phyloP scores from a whole-genome alignment of 169 alveolate species.

The Condylostoma magnum region DNA sequence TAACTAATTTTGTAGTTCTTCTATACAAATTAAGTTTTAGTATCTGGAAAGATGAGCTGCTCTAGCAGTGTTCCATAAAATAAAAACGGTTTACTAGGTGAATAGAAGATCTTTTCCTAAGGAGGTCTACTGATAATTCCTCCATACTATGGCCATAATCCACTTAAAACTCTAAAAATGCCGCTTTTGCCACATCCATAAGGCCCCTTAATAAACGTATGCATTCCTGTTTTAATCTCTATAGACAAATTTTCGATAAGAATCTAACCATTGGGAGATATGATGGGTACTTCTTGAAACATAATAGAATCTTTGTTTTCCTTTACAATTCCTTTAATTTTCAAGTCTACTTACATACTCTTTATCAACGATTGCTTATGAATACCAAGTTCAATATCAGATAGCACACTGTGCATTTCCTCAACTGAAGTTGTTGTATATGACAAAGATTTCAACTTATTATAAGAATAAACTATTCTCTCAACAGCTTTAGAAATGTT shows the following conservation, averaged over 20 bases:
- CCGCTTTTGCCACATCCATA: slow-evolving; percentile 86
- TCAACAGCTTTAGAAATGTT: no score
- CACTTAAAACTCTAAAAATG: slow-evolving; percentile 81
- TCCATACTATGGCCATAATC: slow-evolving; percentile 79
- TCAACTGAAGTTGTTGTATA: no score
- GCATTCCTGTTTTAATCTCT: slow-evolving; percentile 61
- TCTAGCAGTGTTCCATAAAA: neutral
- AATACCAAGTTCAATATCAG: no score
- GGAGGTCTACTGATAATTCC: slow-evolving; percentile 35
- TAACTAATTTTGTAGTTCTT: neutral
- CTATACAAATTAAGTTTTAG: neutral
- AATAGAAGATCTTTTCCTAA: neutral
- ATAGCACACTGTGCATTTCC: no score
- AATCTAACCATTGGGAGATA: slow-evolving; percentile 77
- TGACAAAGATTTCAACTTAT: no score
- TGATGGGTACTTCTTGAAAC: slow-evolving; percentile 71
- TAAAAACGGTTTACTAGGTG: neutral
- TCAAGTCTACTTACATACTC: no score
- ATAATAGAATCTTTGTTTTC: slow-evolving; percentile 36
- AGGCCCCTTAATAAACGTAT: slow-evolving; percentile 82
- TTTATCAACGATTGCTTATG: no score
- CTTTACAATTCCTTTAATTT: no score
- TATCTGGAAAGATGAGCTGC: neutral
- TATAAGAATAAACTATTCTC: no score
- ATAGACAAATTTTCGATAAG: slow-evolving; percentile 61